phyloP scores from a whole-genome alignment of 441 rosid species.

The Populus trichocarpa region DNA sequence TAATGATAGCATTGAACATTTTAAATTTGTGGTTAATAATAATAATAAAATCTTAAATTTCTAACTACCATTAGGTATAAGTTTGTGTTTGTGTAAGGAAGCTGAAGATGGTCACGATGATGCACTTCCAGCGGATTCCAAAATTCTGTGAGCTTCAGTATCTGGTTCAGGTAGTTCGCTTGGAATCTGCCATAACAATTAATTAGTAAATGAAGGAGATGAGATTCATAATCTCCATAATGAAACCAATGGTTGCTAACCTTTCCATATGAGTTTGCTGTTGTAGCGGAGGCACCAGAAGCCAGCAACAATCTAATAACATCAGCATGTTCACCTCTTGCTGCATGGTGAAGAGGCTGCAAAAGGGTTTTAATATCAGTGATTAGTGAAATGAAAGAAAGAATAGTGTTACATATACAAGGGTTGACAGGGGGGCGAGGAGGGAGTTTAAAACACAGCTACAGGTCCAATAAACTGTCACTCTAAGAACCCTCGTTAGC shows the following conservation, averaged over 20 bases:
- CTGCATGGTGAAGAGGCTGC: constrained; percentile 96
- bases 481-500: background rate
- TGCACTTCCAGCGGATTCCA: constrained; percentile 46
- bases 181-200: constrained; percentile 54
- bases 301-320: constrained; percentile 64
- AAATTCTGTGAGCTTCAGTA: constrained; percentile 58
- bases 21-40: background rate
- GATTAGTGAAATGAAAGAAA: background rate
- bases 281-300: constrained; percentile 66
- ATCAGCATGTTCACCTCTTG: constrained; percentile 76
- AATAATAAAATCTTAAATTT: constrained; percentile 3
- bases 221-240: background rate
- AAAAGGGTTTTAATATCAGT: constrained; percentile 9
- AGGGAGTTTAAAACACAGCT: background rate
- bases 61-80: constrained; percentile 1
- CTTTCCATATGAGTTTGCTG: constrained; percentile 57
- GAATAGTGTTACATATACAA: background rate
- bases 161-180: constrained; percentile 61
- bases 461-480: background rate
- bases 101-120: constrained; percentile 14
- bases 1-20: background rate
- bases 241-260: constrained; percentile 29
- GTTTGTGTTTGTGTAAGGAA: background rate
- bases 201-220: constrained; percentile 8
- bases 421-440: background rate